A percentile compares a stretch with the other conserved stretches of the same genome.
phyloP scores from a whole-genome alignment of 1,284 basidiomycete species.

The Ustilago shanxiensis region DNA sequence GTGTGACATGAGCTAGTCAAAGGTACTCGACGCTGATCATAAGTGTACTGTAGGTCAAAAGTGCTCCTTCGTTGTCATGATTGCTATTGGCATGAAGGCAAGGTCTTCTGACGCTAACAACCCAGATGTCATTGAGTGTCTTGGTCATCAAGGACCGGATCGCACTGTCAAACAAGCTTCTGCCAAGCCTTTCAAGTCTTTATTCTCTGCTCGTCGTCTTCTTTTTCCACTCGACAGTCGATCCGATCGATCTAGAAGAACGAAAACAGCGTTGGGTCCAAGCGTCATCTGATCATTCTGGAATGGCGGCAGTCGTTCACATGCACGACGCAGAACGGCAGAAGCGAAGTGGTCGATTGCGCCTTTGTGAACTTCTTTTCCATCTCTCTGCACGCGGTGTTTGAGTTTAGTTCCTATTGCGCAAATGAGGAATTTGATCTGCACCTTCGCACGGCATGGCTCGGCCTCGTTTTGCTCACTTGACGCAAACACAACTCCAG shows the following conservation, averaged over 20 bases:
- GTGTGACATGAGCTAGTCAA: no score
- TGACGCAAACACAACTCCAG: neutral
- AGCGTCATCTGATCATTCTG: neutral
- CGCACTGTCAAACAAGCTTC: neutral
- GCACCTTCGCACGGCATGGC: slow-evolving; percentile 34
- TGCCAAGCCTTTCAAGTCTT: neutral
- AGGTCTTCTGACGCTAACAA: no score
- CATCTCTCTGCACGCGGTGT: no score
- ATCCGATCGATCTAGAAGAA: neutral
- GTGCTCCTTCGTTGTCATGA: no score
- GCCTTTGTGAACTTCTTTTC: neutral
- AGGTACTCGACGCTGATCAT: no score
- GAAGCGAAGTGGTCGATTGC: neutral
- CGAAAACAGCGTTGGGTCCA: neutral
- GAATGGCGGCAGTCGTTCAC: neutral
- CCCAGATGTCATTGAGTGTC: neutral
- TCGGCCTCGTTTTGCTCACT: slow-evolving; percentile 9
- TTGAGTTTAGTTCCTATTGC: no score
- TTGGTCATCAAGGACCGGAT: neutral
- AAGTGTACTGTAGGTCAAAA: no score
- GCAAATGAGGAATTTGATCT: slow-evolving; percentile 37
- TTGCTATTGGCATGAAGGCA: no score
- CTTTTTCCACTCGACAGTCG: neutral
- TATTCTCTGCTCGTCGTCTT: neutral
- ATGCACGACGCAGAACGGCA: neutral